phyloP scores from a whole-genome alignment of 202 grass and related monocot species.

The Miscanthus sacchariflorus region DNA sequence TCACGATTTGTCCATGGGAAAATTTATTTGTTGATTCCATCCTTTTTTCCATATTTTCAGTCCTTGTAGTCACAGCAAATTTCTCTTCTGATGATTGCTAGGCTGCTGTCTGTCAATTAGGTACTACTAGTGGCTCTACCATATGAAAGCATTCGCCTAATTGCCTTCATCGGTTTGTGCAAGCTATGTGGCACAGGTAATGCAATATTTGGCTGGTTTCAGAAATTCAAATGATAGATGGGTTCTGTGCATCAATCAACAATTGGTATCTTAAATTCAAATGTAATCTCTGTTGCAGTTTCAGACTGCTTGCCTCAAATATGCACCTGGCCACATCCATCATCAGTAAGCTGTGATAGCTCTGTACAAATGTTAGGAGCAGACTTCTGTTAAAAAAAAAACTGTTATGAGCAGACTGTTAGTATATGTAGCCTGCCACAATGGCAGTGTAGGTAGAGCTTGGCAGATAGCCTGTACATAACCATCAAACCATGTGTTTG shows the following conservation, averaged over 20 bases:
- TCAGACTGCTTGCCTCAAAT: neutral
- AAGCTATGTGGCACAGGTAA: neutral
- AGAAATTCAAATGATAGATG: neutral
- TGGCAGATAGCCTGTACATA: neutral
- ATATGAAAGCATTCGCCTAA: neutral
- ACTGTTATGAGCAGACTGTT: neutral
- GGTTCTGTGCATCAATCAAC: neutral
- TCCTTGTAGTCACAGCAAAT: neutral
- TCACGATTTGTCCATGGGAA: neutral
- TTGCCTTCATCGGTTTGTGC: neutral
- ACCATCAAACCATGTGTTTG: neutral
- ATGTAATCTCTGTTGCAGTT: neutral
- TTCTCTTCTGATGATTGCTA: neutral
- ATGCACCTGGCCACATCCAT: neutral
- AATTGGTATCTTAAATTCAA: neutral
- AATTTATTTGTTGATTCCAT: neutral
- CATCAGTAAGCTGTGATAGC: neutral
- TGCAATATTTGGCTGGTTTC: neutral
- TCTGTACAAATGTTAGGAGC: neutral
- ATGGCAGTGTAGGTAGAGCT: neutral
- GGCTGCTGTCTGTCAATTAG: neutral
- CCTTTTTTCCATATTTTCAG: neutral
- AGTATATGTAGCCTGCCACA: too few relatives aligned
- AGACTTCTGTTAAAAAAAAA: neutral
- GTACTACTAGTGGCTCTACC: neutral